A percentile compares a stretch with the other conserved stretches of the same genome.
phyloP scores from a whole-genome alignment of 2,329 filamentous ascomycete genomes.

The Fusarium staphyleae region DNA sequence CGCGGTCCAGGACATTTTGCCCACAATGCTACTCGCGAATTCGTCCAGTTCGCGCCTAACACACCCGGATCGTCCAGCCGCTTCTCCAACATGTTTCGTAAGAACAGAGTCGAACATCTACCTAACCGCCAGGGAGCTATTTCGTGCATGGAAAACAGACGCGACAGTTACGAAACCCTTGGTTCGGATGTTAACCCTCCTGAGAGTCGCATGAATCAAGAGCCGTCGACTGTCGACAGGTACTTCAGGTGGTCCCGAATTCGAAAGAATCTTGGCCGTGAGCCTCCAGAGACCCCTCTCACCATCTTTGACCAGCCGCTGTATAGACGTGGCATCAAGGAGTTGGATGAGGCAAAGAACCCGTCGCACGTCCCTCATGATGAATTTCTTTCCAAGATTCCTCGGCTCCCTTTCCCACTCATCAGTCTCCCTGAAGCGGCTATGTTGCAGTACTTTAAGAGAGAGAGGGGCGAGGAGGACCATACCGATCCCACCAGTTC shows the following conservation, averaged over 20 bases:
- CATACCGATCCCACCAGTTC: slow-evolving; percentile 44
- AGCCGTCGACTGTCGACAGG: background rate
- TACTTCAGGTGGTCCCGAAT: slow-evolving; percentile 42
- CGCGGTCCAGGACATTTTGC: slow-evolving; percentile 17
- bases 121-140: slow-evolving; percentile 13
- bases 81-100: slow-evolving; percentile 41
- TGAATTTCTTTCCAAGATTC: slow-evolving; percentile 35
- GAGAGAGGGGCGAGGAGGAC: slow-evolving; percentile 48
- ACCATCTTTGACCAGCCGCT: slow-evolving; percentile 39
- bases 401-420: slow-evolving; percentile 47
- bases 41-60: slow-evolving; percentile 28
- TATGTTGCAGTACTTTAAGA: slow-evolving; percentile 44
- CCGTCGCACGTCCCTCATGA: slow-evolving; percentile 33
- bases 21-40: slow-evolving; percentile 35
- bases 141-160: slow-evolving; percentile 37
- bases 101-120: slow-evolving; percentile 12
- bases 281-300: slow-evolving; percentile 31
- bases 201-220: background rate
- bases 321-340: slow-evolving; percentile 26
- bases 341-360: slow-evolving; percentile 9
- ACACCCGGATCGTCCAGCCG: slow-evolving; percentile 37
- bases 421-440: slow-evolving; percentile 50
- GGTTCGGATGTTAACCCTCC: slow-evolving; percentile 36
- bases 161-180: slow-evolving; percentile 44
- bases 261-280: slow-evolving; percentile 33